Base-by-base conservation (phyloP, 495 filamentous ascomycete species). In the Annulohypoxylon nitens region DNA sequence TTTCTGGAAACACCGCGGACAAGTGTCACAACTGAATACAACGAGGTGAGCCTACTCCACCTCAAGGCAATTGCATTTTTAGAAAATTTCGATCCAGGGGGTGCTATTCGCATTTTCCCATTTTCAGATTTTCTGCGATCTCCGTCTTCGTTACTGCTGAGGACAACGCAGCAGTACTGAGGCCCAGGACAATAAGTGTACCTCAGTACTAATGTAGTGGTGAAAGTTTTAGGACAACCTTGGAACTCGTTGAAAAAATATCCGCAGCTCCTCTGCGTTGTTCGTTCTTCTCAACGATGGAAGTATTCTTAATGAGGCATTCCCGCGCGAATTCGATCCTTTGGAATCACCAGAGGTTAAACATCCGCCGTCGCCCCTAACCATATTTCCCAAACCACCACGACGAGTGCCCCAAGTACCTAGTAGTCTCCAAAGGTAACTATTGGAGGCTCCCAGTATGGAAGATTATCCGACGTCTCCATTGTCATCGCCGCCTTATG, bases 241-340 rank as follows among this genome's bases (percentile, higher is more conserved):
- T 51, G 20, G 25, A 30, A 30, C 12, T 55, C 14, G 3, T 33
- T 6, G 33, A 37, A 16, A 57, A 57, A 57, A 57, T 11, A 7
- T 57, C 53, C 33, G 11, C 30, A 57, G 45, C 9, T 37, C 45
- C 14, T 23, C 26, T 63, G 18, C 26, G 41, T 4, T 48, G 39
- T 34, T 36, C 33, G 23, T 39, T 25, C 18, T 8, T 47, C 25
- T 61, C 5, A n/a, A 64, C 59, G 34, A 73, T 73, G 65, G 61
- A 47, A 55, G 34, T 45, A n/a, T 65, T 33, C 48, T 36, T 33
- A 16, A 36, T 48, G 39, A 62, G 23, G 39, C 20, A 55, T 8
- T 14, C 10, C 37, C 11, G 26, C 54, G 25, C 25, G 51, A 64
- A 16, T 61, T 65, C 14, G 16, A 50, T 61, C 48, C 43, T 41